Evolutionary conservation across 192 early-diverging fungal species (phyloP).

Genomic region (Linnemannia schmuckeri): DNA sequence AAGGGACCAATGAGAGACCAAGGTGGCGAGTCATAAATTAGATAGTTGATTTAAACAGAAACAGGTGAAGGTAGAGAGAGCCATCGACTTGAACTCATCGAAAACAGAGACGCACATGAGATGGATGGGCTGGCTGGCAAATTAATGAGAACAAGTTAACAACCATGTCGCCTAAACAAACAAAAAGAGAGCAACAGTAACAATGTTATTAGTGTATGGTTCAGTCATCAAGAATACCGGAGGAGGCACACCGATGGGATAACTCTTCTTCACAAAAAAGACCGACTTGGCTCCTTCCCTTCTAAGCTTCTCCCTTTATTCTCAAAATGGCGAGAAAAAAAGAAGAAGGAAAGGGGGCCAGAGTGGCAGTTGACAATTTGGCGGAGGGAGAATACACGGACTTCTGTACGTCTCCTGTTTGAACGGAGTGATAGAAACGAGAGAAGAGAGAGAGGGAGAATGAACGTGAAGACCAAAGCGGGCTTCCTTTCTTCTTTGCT

Average conservation of each 20-base stretch:
- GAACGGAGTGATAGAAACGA: too few relatives aligned
- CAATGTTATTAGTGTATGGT: neutral
- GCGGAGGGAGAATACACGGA: neutral
- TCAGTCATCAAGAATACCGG: conserved; percentile 1
- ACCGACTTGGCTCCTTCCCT: neutral
- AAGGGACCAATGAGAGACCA: conserved; percentile 17
- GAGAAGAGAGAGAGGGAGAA: neutral
- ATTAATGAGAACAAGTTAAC: neutral
- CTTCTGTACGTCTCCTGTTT: neutral
- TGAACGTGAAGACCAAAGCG: neutral
- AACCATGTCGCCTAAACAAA: neutral
- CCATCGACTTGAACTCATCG: neutral
- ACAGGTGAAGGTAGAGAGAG: neutral
- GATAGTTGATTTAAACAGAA: neutral
- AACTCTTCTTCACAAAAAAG: neutral
- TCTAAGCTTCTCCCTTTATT: neutral
- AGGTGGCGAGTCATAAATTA: conserved; percentile 18
- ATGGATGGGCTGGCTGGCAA: neutral
- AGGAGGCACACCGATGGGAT: neutral
- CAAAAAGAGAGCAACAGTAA: neutral
- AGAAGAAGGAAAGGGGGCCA: too few relatives aligned
- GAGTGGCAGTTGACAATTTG: neutral
- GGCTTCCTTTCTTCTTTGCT: neutral
- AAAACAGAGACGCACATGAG: neutral
- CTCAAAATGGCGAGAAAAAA: neutral